Evolutionary conservation across 768 basidiomycete species (phyloP).

Genomic region (Postia placenta): DNA sequence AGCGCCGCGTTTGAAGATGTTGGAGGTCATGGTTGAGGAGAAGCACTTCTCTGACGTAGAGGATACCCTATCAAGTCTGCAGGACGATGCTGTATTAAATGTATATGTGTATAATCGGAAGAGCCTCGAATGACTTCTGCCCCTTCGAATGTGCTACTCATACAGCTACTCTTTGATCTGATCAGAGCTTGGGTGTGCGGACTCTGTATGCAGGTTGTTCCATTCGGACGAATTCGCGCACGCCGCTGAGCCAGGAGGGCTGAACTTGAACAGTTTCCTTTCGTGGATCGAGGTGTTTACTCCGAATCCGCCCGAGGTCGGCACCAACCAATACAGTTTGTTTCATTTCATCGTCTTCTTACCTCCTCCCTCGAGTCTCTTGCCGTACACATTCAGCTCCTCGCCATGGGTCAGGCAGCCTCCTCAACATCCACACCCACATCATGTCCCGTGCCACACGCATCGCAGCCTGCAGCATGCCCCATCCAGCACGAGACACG

Average conservation of each 20-base stretch:
- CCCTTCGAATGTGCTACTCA: too few species aligned
- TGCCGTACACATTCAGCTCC: constrained; percentile 48
- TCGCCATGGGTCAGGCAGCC: constrained; percentile 22
- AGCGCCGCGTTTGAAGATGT: not conserved
- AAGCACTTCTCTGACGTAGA: too few species aligned
- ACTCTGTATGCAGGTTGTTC: too few species aligned
- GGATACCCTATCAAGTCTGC: too few species aligned
- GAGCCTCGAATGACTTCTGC: too few species aligned
- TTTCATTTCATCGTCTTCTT: not conserved
- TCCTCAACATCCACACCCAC: constrained; percentile 16
- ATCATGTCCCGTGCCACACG: constrained; percentile 17
- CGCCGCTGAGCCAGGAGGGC: too few species aligned
- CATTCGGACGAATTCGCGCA: too few species aligned
- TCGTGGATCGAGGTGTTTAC: not conserved
- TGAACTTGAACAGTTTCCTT: not conserved
- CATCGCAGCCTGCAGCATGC: constrained; percentile 25
- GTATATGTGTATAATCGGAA: too few species aligned
- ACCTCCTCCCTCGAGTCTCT: not conserved
- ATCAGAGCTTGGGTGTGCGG: too few species aligned
- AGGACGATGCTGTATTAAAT: too few species aligned
- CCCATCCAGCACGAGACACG: constrained; percentile 34
- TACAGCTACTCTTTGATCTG: too few species aligned
- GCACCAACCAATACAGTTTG: not conserved
- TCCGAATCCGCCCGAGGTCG: not conserved
- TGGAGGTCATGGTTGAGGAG: not conserved